Percentiles rank a stretch among this genome's conserved stretches.
Evolutionary conservation across 1,284 basidiomycete species (phyloP).

Genomic region (Calocybe gambosa): DNA sequence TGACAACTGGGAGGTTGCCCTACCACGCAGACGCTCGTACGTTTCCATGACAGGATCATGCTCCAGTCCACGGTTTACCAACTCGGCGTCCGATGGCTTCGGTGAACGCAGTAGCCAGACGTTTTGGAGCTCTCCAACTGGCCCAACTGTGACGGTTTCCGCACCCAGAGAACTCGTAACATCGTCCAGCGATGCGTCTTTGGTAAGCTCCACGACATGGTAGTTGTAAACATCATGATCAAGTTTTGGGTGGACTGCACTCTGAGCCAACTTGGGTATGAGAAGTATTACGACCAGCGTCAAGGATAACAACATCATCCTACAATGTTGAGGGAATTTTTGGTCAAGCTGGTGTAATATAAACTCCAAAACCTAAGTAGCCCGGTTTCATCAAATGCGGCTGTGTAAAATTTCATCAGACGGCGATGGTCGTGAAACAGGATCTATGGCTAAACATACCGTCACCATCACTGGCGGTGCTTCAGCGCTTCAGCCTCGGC

Average conservation of each 20-base stretch:
- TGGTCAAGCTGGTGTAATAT: neutral
- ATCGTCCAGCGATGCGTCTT: conserved; percentile 56
- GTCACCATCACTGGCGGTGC: neutral
- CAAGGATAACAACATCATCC: conserved; percentile 32
- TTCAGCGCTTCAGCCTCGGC: neutral
- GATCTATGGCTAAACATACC: neutral
- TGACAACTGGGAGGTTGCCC: conserved; percentile 26
- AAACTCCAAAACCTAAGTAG: conserved; percentile 1
- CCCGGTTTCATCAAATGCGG: conserved; percentile 13
- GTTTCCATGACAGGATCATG: conserved; percentile 48
- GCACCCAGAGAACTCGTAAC: conserved; percentile 65
- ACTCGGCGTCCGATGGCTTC: conserved; percentile 27
- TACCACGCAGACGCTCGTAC: conserved; percentile 41
- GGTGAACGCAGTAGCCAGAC: conserved; percentile 79
- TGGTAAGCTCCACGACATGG: conserved; percentile 83
- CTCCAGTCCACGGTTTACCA: conserved; percentile 30
- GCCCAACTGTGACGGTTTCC: conserved; percentile 87
- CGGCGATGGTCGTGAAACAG: conserved; percentile 16
- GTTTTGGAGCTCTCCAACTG: conserved; percentile 77
- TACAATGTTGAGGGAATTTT: conserved; percentile 12
- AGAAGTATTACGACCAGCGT: conserved; percentile 31
- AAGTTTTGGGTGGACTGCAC: conserved; percentile 36
- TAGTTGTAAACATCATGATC: conserved; percentile 83
- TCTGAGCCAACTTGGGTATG: conserved; percentile 22
- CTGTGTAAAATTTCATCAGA: conserved; percentile 15